These are phyloP conservation scores for Zygoascus tannicola DNA, from an alignment of 805 yeast genomes.

Conservation along the genomic window DNA sequence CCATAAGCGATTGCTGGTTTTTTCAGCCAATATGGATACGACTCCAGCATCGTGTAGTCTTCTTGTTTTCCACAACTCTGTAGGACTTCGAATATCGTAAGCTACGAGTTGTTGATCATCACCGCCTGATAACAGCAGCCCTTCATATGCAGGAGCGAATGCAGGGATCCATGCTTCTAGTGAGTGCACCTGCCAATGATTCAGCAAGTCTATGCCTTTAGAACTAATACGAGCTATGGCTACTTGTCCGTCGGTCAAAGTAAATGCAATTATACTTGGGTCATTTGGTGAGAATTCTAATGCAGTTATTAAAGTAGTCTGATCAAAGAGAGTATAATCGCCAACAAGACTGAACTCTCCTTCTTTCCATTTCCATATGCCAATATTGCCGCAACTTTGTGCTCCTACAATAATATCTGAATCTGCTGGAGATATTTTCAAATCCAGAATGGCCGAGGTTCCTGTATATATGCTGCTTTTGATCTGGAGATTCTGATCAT, in stretches of 20 bases:
- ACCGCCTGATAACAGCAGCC: conserved; percentile 61
- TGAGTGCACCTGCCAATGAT: conserved; percentile 40
- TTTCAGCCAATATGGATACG: conserved; percentile 59
- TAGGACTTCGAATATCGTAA: conserved; percentile 45
- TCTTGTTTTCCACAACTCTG: conserved; percentile 22
- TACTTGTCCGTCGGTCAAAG: conserved; percentile 61
- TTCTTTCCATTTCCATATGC: conserved; percentile 45
- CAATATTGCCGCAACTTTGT: conserved; percentile 73
- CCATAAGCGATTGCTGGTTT: conserved; percentile 38
- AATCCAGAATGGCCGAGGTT: conserved; percentile 54
- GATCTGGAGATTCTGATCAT: conserved; percentile 18
- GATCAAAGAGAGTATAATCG: conserved; percentile 40
- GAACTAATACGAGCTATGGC: conserved; percentile 33
- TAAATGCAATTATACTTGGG: conserved; percentile 36
- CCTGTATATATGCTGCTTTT: conserved; percentile 17
- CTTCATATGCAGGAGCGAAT: conserved; percentile 33
- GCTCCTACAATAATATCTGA: conserved; percentile 44
- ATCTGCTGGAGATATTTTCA: conserved; percentile 56
- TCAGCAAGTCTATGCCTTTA: conserved; percentile 19
- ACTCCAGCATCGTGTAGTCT: conserved; percentile 87
- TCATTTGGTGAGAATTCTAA: conserved; percentile 44
- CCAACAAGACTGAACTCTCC: conserved; percentile 18
- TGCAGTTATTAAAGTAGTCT: conserved; percentile 51
- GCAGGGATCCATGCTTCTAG: conserved; percentile 87
- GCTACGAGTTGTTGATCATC: conserved; percentile 75